Evolutionary conservation across 2,329 filamentous ascomycete species (phyloP).

Genomic region (Penicillium sumatraense): DNA sequence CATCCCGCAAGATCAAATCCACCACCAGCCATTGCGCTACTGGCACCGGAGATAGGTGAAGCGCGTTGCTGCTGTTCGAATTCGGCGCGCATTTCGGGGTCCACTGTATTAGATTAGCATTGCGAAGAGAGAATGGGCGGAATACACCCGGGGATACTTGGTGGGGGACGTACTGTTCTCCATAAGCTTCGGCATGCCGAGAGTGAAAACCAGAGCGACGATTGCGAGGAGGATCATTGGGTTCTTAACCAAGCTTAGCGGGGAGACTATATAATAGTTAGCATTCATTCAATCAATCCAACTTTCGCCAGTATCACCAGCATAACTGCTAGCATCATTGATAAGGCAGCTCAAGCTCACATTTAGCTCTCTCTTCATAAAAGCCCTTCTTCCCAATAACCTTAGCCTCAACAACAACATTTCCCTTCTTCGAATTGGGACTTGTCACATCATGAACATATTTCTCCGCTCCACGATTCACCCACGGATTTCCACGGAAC

Average conservation of each 20-base stretch:
- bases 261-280: constrained; percentile 62
- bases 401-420: constrained; percentile 64
- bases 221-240: constrained; percentile 95
- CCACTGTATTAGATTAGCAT: constrained; percentile 65
- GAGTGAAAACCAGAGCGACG: constrained; percentile 78
- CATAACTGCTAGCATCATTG: too few relatives aligned
- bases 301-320: too few relatives aligned
- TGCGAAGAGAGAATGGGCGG: neutral
- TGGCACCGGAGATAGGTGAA: constrained; percentile 66
- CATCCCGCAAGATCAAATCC: constrained; percentile 70
- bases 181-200: constrained; percentile 93
- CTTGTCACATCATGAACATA: constrained; percentile 41
- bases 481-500: constrained; percentile 87
- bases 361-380: constrained; percentile 75
- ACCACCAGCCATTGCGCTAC: constrained; percentile 63
- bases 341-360: constrained; percentile 69
- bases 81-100: constrained; percentile 91
- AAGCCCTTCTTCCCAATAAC: constrained; percentile 70
- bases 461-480: constrained; percentile 69
- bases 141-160: neutral
- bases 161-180: constrained; percentile 77
- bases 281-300: too few relatives aligned
- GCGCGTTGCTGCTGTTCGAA: constrained; percentile 88
- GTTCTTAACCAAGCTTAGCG: constrained; percentile 84
- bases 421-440: constrained; percentile 34